Conservation (phyloP, 768 basidiomycete genomes). For the Cyclocybe cylindracea region DNA sequence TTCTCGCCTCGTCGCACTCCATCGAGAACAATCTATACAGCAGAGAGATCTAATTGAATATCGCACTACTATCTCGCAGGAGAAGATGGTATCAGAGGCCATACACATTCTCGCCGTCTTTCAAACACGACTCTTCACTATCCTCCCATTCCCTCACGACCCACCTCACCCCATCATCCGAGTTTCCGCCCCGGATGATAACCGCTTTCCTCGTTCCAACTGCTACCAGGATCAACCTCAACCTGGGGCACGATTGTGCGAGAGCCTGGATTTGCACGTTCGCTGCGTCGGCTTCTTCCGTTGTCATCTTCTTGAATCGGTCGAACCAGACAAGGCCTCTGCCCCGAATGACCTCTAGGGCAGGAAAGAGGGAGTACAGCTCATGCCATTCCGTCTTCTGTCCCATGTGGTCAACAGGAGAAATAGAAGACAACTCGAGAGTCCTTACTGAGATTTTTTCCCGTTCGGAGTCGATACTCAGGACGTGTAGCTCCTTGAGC, state of each 20-base stretch:
- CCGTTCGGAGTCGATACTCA: not conserved
- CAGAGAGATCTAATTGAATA: too few relatives aligned
- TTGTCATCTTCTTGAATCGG: not conserved
- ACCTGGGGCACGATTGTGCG: not conserved
- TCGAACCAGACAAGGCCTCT: not conserved
- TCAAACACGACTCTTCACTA: not conserved
- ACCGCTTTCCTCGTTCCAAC: not conserved
- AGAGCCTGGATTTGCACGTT: not conserved
- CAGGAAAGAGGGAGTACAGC: not conserved
- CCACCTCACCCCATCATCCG: not conserved
- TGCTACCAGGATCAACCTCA: not conserved
- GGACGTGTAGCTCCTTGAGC: slow-evolving; percentile 1
- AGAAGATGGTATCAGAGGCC: too few relatives aligned
- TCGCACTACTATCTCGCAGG: too few relatives aligned
- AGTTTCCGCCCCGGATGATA: not conserved
- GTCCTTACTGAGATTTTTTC: not conserved
- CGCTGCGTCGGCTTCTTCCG: not conserved
- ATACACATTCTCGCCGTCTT: too few relatives aligned
- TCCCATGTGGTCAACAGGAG: not conserved
- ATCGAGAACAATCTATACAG: too few relatives aligned
- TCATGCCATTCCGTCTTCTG: not conserved
- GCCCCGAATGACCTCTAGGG: not conserved
- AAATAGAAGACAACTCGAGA: not conserved
- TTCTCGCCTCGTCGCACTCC: too few relatives aligned
- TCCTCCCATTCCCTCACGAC: slow-evolving; percentile 3